Conservation (phyloP, 2,329 filamentous ascomycete species). For the Dendryphion nanum region DNA sequence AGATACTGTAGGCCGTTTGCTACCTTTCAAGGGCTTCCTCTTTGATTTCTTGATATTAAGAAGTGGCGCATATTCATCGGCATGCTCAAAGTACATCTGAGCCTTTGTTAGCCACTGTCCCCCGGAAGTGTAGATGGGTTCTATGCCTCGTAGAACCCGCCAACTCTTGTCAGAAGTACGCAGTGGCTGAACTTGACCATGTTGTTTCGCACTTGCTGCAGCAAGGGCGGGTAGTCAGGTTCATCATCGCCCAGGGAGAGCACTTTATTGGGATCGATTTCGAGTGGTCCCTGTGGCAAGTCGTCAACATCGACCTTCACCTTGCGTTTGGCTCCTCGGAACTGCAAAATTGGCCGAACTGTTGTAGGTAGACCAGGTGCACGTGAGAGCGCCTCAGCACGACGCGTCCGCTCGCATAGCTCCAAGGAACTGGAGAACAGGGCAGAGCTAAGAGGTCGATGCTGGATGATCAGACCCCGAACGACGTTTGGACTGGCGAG, state of each 20-base stretch:
- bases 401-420: no score
- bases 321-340: conserved; percentile 43
- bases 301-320: conserved; percentile 38
- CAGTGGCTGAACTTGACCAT: conserved; percentile 91
- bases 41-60: conserved; percentile 83
- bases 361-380: no score
- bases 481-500: no score
- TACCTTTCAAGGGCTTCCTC: conserved; percentile 64
- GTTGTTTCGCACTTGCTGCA: conserved; percentile 82
- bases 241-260: conserved; percentile 43
- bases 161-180: conserved; percentile 86
- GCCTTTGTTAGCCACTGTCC: conserved; percentile 11
- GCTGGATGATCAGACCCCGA: no score
- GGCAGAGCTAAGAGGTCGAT: no score
- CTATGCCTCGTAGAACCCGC: conserved; percentile 83
- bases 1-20: conserved; percentile 62
- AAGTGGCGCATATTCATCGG: conserved; percentile 80
- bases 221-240: conserved; percentile 76
- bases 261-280: conserved; percentile 40
- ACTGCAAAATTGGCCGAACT: no score
- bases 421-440: not conserved
- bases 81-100: conserved; percentile 87
- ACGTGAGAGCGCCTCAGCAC: no score
- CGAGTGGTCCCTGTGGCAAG: conserved; percentile 57
- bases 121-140: not conserved